Evolutionary conservation across 352 stramenopile genomes (phyloP).

Genomic region (Phytophthora boehmeriae): DNA sequence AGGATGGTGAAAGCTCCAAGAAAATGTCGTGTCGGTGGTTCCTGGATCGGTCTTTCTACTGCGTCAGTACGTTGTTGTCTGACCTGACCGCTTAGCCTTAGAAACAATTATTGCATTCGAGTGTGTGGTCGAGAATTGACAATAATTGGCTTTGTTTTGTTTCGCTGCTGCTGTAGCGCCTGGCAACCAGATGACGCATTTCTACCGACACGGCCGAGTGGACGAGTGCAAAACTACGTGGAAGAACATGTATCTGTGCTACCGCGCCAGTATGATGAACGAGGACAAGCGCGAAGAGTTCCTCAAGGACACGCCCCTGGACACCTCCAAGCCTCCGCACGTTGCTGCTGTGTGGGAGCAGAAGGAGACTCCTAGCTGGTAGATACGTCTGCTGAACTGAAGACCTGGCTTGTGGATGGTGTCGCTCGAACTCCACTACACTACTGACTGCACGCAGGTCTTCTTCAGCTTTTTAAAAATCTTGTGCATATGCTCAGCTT

Average conservation of each 20-base stretch:
- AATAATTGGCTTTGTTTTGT: conserved; percentile 5
- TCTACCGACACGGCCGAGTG: conserved; percentile 71
- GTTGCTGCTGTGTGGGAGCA: conserved; percentile 63
- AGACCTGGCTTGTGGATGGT: background rate
- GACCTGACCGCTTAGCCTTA: background rate
- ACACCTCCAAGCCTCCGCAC: conserved; percentile 58
- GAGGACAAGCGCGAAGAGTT: conserved; percentile 74
- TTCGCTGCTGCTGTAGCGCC: conserved; percentile 42
- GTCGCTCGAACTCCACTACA: conserved; percentile 23
- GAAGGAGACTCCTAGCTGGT: conserved; percentile 80
- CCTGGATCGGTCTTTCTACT: conserved; percentile 81
- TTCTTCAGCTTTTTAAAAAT: conserved; percentile 12
- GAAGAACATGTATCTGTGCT: conserved; percentile 84
- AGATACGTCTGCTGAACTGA: conserved; percentile 11
- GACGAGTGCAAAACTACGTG: conserved; percentile 86
- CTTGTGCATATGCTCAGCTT: conserved; percentile 10
- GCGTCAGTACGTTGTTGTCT: conserved; percentile 70
- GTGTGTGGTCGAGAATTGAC: conserved; percentile 28
- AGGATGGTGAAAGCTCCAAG: conserved; percentile 43
- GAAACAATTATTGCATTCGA: background rate
- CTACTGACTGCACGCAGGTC: conserved; percentile 21
- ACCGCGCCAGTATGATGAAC: conserved; percentile 81
- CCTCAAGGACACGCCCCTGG: conserved; percentile 69
- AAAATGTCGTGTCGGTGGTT: conserved; percentile 79
- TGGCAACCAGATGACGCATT: conserved; percentile 82